Evolutionary conservation across 2,329 filamentous ascomycete genomes (phyloP), one percentile per base, ranked within the genome.

Genomic region (Arthrobotrys iridis): DNA sequence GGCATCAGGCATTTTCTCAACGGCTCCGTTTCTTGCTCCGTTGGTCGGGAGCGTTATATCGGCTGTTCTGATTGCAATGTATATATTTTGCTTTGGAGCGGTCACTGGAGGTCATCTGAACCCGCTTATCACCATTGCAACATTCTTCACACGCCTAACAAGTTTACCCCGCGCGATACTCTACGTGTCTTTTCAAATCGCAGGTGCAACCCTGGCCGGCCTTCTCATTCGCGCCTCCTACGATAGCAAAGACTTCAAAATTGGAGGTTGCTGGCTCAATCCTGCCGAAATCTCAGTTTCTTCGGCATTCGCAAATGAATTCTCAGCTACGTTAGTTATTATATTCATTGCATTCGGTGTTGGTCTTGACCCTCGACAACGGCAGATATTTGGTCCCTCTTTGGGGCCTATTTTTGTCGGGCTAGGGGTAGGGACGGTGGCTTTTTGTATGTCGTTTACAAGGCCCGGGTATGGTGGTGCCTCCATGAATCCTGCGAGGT

Each of bases 81-180:
- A 87, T 77, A 85, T 87, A 50, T 86, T 84, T 77, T 83, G 83
- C 6, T 83, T 84, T 11, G 84, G 82, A 3, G 83, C 85, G 0
- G 83, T 84, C 0, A 85, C 84, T 2, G 85, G 86, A 40, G 86
- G 84, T 0, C 86, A 87, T 77, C 79, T 87, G 65, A 87, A 86
- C 77, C 86, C 86, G 1, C 80, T 84, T 30, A 86, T 88, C 72
- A 87, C 85, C 0, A 83, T 87, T 50, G 82, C 84, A 1, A 86
- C 85, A 1, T 84, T 88, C 71, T 83, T 86, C 22, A 83, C 84
- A 0, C 83, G 85, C 0, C 80, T 87, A 10, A 84, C 84, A 18
- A 84, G 84, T 0, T 81, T 87, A 10, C 83, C 86, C 0, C 82
- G 86, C 63, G 82, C 83, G 13, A 78, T 86, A 0, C 68, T 87